Evolutionary conservation across 495 filamentous ascomycete species (phyloP).

Genomic region (Xylaria cubensis): DNA sequence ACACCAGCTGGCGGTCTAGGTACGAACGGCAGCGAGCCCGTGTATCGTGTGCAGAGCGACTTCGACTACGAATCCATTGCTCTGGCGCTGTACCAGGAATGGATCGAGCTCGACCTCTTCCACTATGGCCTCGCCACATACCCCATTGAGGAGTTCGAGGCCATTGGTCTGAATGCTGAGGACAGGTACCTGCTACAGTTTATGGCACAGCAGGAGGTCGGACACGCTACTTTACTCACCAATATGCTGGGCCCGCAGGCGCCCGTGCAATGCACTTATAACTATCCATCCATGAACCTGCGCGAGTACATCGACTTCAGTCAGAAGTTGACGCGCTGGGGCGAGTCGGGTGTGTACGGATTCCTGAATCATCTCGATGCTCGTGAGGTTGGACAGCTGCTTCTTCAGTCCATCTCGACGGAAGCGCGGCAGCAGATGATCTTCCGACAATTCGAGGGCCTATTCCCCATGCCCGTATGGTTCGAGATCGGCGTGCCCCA

Average conservation of each 20-base stretch:
- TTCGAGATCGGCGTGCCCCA: constrained; percentile 83
- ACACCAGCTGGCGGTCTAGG: constrained; percentile 77
- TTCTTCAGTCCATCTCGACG: constrained; percentile 79
- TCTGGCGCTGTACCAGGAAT: constrained; percentile 81
- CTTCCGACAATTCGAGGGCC: constrained; percentile 84
- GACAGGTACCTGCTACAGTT: constrained; percentile 77
- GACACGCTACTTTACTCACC: constrained; percentile 77
- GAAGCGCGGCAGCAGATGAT: constrained; percentile 89
- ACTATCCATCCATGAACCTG: constrained; percentile 81
- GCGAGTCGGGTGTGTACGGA: constrained; percentile 83
- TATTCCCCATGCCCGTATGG: constrained; percentile 87
- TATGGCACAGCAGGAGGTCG: constrained; percentile 87
- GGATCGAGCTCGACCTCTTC: constrained; percentile 88
- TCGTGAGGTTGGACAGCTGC: constrained; percentile 72
- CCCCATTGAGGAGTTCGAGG: constrained; percentile 71
- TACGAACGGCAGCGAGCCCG: constrained; percentile 77
- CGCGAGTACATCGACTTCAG: constrained; percentile 84
- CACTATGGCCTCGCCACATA: constrained; percentile 77
- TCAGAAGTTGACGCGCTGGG: constrained; percentile 83
- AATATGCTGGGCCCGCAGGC: constrained; percentile 83
- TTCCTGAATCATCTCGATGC: constrained; percentile 84
- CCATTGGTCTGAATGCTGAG: constrained; percentile 68
- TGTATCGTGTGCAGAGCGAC: constrained; percentile 74
- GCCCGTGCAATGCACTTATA: constrained; percentile 77
- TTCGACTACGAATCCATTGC: constrained; percentile 77